Percentiles rank a stretch among this genome's conserved stretches.
phyloP scores from a whole-genome alignment of 805 yeast species.

The Kurtzmaniella cleridarum region DNA sequence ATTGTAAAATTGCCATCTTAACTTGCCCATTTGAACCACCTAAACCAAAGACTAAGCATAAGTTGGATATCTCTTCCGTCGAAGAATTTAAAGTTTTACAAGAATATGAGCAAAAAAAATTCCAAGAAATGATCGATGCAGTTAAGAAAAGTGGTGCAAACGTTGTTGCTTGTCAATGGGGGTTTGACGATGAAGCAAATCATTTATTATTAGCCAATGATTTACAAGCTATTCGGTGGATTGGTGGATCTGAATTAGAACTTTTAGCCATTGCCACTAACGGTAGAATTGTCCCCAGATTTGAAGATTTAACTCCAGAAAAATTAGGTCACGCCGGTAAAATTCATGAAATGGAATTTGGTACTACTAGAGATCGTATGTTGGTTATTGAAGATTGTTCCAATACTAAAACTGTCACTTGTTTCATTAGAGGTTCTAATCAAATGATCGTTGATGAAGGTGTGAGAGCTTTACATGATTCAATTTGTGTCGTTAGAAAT shows the following conservation, averaged over 20 bases:
- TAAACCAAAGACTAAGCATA: slow-evolving; percentile 97
- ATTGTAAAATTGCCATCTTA: slow-evolving; percentile 87
- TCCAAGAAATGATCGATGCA: slow-evolving; percentile 79
- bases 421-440: slow-evolving; percentile 91
- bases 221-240: slow-evolving; percentile 97
- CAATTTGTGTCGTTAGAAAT: slow-evolving; percentile 95
- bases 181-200: slow-evolving; percentile 97
- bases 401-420: slow-evolving; percentile 83
- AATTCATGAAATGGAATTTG: slow-evolving; percentile 85
- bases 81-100: slow-evolving; percentile 92
- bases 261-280: slow-evolving; percentile 95
- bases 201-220: slow-evolving; percentile 83
- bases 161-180: slow-evolving; percentile 98
- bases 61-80: slow-evolving; percentile 86
- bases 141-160: slow-evolving; percentile 92
- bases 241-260: slow-evolving; percentile 95
- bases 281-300: slow-evolving; percentile 95
- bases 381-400: slow-evolving; percentile 87
- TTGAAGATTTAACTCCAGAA: slow-evolving; percentile 78
- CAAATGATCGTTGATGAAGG: slow-evolving; percentile 98
- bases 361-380: slow-evolving; percentile 96
- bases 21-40: slow-evolving; percentile 99
- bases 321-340: slow-evolving; percentile 87
- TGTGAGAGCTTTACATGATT: slow-evolving; percentile 91
- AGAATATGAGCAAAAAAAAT: slow-evolving; percentile 85